Evolutionary conservation across 495 filamentous ascomycete genomes (phyloP), one percentile per base, ranked within the genome.

Genomic region (Usnea hakonensis): DNA sequence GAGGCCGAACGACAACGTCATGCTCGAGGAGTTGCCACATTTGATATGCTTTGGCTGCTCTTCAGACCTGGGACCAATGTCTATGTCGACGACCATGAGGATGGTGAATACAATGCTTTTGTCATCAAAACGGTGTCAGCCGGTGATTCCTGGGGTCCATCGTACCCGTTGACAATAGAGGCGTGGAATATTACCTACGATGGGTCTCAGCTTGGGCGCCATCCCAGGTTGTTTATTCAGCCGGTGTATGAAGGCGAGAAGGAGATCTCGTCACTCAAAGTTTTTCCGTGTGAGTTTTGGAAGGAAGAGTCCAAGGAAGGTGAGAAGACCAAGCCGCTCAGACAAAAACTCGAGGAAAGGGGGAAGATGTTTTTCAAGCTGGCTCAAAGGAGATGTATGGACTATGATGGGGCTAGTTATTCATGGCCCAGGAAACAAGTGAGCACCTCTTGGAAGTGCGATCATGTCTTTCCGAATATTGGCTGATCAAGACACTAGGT

Each of bases 31-130:
- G 26, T 46, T 17, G 64, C 66, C 7, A 58, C 65, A 30, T 72
- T 69, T 38, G 70, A 69, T 8, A 66, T 70, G 67, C 63, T 68
- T 23, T 71, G 70, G 65, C 54, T 65, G 14, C 63, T 70, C 14
- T 64, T 69, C 44, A 65, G 64, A 43, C 65, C 67, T 28, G 67
- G 70, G 6, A 64, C 41, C 14, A 50, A 64, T 33, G 67, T 72
- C 26, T 71, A 65, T 53, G 26, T 13, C 26, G 56, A 64, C 46
- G 14, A 6, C 21, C 2, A 54, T n/a, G 1, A 14, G 0, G 43
- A 44, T 58, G 52, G 60, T 26, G 55, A 53, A 9, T 33, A 43
- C 46, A 33, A 63, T 23, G 41, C 41, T 28, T 64, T 52, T n/a
- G 55, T 64, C 11, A 32, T 63, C 19, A 52, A 37, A 30, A 59